Base-by-base conservation (phyloP, 208 protist species). In the Trypanosoma theileri region DNA sequence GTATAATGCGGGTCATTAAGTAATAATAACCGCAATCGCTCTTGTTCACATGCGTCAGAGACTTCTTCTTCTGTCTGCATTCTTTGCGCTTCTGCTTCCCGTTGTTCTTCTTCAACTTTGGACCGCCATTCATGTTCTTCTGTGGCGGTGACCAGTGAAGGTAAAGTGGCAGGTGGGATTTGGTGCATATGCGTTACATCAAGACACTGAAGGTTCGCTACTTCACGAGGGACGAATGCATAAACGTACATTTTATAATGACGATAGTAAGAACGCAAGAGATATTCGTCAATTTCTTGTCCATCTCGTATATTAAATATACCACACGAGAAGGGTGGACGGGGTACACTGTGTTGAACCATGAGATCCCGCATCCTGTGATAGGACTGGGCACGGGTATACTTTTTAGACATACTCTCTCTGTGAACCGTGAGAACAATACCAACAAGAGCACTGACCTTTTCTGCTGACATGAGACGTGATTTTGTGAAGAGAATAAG, bases 161-260 rank as follows among this genome's bases (percentile, higher is more conserved):
- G 87, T 35, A 96, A 61, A 8, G 79, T 52, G 6, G 51, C 21
- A 19, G 92, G 89, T 19, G 87, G 87, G 4, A 75, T 75, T 53
- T 86, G 75, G n/a, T 80, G 68, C 8, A 84, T 35, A 66, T 79
- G 75, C 41, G 69, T 81, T 3, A 91, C 75, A 46, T 79, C 70
- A 7, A 85, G 44, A 35, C 81, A 82, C 28, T 62, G 69, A 21
- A 97, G 45, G 54, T 77, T 87, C 35, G 83, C 86, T 21, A 80
- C 66, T 50, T 95, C 70, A 31, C 75, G 76, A 10, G 83, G 81
- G 35, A 93, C 82, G 69, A 97, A 97, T 52, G 86, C 88, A 62
- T 92, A 97, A 24, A 82, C 62, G 77, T 97, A 97, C 85, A 97
- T 92, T 73, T 96, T 97, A 70, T 95, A 97, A 61, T 96, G 89